Conservation (phyloP, 331 rosid genomes). For the Cucumis variabilis region DNA sequence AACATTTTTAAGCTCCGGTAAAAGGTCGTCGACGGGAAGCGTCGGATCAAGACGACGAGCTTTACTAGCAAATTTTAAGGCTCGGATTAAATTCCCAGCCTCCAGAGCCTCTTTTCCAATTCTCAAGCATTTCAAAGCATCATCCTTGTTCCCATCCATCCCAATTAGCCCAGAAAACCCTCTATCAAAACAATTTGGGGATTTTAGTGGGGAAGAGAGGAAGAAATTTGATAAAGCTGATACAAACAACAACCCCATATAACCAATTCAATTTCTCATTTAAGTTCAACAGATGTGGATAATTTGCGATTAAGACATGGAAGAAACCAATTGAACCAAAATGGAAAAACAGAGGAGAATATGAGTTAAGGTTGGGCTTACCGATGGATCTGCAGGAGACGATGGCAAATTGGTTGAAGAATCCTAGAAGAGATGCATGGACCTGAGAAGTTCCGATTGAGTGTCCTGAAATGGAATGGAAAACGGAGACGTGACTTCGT, state of each 20-base stretch:
- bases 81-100: constrained; percentile 74
- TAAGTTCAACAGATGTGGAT: background rate
- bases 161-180: constrained; percentile 21
- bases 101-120: constrained; percentile 78
- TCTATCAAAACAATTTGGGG: background rate
- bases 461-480: no score
- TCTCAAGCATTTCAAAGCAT: constrained; percentile 77
- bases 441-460: background rate
- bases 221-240: background rate
- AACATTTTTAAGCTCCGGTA: constrained; percentile 47
- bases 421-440: background rate
- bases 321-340: background rate
- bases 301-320: background rate
- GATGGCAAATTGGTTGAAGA: constrained; percentile 8
- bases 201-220: background rate
- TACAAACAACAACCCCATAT: background rate
- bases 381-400: constrained; percentile 39
- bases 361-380: constrained; percentile 23
- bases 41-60: constrained; percentile 91
- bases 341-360: background rate
- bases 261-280: background rate
- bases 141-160: constrained; percentile 97
- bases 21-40: constrained; percentile 66
- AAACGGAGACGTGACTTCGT: no score
- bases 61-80: constrained; percentile 70